Evolutionary conservation across 2,329 filamentous ascomycete species (phyloP).

Genomic region (Emergomyces africanus): DNA sequence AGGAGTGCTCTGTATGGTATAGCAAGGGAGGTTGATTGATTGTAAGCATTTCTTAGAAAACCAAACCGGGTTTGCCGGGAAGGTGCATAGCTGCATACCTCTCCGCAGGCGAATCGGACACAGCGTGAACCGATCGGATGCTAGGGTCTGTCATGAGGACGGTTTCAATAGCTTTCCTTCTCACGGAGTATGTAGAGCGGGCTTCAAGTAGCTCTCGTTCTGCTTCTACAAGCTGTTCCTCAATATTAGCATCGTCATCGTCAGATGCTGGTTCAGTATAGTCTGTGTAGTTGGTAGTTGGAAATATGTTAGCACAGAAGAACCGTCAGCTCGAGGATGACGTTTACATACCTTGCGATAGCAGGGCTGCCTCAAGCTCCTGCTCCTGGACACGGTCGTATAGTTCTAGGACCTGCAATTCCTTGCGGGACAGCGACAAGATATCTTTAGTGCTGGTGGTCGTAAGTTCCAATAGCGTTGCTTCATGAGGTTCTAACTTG

Average conservation of each 20-base stretch:
- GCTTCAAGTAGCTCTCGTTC: slow-evolving; percentile 58
- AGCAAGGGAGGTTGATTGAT: background rate
- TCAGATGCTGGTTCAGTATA: slow-evolving; percentile 29
- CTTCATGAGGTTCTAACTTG: slow-evolving; percentile 22
- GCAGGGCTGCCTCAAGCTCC: slow-evolving; percentile 56
- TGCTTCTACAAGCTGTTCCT: slow-evolving; percentile 39
- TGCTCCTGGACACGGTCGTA: slow-evolving; percentile 61
- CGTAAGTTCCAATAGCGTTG: slow-evolving; percentile 26
- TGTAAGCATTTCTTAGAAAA: background rate
- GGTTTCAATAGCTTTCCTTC: slow-evolving; percentile 54
- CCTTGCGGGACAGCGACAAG: slow-evolving; percentile 51
- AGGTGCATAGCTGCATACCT: slow-evolving; percentile 37
- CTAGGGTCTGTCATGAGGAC: slow-evolving; percentile 62
- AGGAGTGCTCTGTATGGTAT: slow-evolving; percentile 47
- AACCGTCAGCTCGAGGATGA: background rate
- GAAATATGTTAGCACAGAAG: background rate
- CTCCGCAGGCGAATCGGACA: slow-evolving; percentile 52
- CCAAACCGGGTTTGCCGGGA: background rate
- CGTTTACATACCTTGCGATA: slow-evolving; percentile 33
- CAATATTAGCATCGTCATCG: slow-evolving; percentile 40
- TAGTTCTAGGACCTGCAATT: slow-evolving; percentile 53
- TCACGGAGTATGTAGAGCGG: slow-evolving; percentile 55
- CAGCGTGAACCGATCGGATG: slow-evolving; percentile 62
- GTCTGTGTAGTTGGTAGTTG: slow-evolving; percentile 1
- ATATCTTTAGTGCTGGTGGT: slow-evolving; percentile 33